A percentile compares a stretch with the other conserved stretches of the same genome.
Evolutionary conservation across 2,329 filamentous ascomycete genomes (phyloP).

Genomic region (Parascedosporium putredinis): DNA sequence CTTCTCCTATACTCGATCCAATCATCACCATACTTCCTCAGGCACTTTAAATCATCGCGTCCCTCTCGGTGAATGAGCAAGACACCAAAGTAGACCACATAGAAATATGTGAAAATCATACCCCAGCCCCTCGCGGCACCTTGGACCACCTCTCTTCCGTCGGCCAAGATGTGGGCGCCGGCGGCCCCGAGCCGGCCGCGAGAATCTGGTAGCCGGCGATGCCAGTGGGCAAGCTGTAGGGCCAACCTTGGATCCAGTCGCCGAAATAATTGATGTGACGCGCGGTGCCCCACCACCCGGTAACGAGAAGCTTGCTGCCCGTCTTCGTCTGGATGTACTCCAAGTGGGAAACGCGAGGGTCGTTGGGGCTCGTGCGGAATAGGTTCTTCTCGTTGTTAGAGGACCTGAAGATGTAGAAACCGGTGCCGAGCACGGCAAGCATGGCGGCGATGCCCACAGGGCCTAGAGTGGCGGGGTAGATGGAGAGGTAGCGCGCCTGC

Average conservation of each 20-base stretch:
- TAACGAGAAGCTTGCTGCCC: conserved; percentile 70
- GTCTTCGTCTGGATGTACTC: conserved; percentile 76
- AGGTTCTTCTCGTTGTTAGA: conserved; percentile 91
- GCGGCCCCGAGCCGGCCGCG: conserved; percentile 36
- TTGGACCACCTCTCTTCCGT: conserved; percentile 56
- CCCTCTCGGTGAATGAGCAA: conserved; percentile 77
- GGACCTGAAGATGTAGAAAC: conserved; percentile 90
- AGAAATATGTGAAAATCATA: conserved; percentile 88
- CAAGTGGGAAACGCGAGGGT: conserved; percentile 69
- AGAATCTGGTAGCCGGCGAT: conserved; percentile 71
- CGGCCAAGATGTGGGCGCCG: conserved; percentile 44
- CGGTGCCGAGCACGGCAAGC: conserved; percentile 54
- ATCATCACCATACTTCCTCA: conserved; percentile 81
- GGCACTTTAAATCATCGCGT: conserved; percentile 85
- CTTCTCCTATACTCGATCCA: conserved; percentile 82
- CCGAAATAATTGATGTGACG: conserved; percentile 94
- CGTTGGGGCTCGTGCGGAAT: conserved; percentile 78
- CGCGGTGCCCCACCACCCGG: conserved; percentile 88
- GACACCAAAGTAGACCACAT: conserved; percentile 82
- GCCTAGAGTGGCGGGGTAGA: conserved; percentile 73
- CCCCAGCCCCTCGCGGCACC: conserved; percentile 72
- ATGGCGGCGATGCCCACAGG: conserved; percentile 53
- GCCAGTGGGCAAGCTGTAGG: conserved; percentile 79
- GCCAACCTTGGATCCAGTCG: conserved; percentile 90
- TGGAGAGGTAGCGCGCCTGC: conserved; percentile 74